These are phyloP conservation scores for Paraconiothyrium sp. DNA, from an alignment of 2,329 filamentous ascomycete genomes.

Conservation along the genomic window DNA sequence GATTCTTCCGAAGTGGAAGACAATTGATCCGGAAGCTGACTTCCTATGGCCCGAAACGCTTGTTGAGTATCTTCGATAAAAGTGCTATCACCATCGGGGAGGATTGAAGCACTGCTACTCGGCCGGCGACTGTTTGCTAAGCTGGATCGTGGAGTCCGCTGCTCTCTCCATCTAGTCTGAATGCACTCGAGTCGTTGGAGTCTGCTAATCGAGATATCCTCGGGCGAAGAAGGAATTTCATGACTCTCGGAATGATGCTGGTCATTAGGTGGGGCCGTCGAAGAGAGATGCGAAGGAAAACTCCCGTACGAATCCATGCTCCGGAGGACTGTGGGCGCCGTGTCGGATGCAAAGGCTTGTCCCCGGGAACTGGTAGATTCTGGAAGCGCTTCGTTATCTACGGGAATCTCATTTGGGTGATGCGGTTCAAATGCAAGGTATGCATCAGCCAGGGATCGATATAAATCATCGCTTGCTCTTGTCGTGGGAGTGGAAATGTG, in stretches of 20 bases:
- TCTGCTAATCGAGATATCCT: slow-evolving; percentile 29
- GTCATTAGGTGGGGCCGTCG: slow-evolving; percentile 10
- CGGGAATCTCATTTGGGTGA: neutral
- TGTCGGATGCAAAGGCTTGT: neutral
- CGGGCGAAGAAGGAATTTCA: neutral
- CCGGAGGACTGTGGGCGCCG: slow-evolving; percentile 20
- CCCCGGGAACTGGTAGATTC: neutral
- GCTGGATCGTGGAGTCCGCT: slow-evolving; percentile 23
- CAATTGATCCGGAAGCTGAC: slow-evolving; percentile 47
- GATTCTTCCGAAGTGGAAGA: slow-evolving; percentile 34
- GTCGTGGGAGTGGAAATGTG: slow-evolving; percentile 57
- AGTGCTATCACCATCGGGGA: slow-evolving; percentile 22
- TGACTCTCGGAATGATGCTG: slow-evolving; percentile 2
- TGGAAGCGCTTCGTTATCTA: neutral
- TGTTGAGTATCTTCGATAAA: slow-evolving; percentile 57
- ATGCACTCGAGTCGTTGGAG: slow-evolving; percentile 40
- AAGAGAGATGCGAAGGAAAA: slow-evolving; percentile 40
- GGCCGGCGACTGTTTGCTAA: neutral
- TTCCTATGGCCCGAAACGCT: slow-evolving; percentile 53
- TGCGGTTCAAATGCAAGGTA: slow-evolving; percentile 51
- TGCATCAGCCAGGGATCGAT: slow-evolving; percentile 50
- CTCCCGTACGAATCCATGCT: slow-evolving; percentile 47
- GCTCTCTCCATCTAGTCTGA: slow-evolving; percentile 35
- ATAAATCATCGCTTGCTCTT: slow-evolving; percentile 53
- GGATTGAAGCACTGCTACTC: neutral